These are phyloP conservation scores for Volutella citrinella DNA, from an alignment of 2,329 filamentous ascomycete species.

Conservation along the genomic window DNA sequence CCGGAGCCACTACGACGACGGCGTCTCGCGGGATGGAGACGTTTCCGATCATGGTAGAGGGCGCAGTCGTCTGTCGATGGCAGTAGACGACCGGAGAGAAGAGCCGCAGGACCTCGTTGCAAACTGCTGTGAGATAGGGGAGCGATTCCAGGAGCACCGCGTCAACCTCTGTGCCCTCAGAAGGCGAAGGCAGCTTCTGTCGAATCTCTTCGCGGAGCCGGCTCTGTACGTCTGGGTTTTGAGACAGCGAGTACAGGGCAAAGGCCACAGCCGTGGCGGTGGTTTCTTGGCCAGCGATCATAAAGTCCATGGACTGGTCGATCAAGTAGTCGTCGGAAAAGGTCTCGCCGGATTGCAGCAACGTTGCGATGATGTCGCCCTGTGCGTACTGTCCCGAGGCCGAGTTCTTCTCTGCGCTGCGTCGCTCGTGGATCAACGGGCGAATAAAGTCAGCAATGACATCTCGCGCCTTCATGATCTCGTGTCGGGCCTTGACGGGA, in stretches of 20 bases:
- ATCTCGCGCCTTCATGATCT: constrained; percentile 9
- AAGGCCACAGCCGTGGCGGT: constrained; percentile 77
- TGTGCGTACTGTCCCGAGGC: constrained; percentile 6
- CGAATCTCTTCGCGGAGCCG: constrained; percentile 68
- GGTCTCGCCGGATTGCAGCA: constrained; percentile 10
- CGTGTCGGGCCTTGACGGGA: constrained; percentile 7
- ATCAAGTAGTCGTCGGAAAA: constrained; percentile 45
- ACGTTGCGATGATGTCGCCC: constrained; percentile 11
- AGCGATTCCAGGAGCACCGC: constrained; percentile 56
- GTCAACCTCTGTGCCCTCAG: constrained; percentile 33
- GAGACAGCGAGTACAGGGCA: constrained; percentile 66
- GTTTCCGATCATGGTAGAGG: constrained; percentile 58
- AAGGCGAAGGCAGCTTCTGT: constrained; percentile 48
- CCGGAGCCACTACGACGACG: constrained; percentile 62
- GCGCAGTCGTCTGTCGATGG: constrained; percentile 64
- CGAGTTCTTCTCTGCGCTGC: constrained; percentile 1
- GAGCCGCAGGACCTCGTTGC: constrained; percentile 73
- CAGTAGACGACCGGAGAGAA: constrained; percentile 65
- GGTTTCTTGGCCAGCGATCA: constrained; percentile 79
- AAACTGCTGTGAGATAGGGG: constrained; percentile 77
- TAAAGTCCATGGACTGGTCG: constrained; percentile 87
- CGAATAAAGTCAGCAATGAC: constrained; percentile 12
- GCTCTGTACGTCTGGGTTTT: constrained; percentile 61
- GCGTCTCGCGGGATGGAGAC: constrained; percentile 56
- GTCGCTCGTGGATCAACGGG: constrained; percentile 11